Base-by-base conservation (phyloP, 2,329 filamentous ascomycete genomes). In the Aureobasidium uvarum region DNA sequence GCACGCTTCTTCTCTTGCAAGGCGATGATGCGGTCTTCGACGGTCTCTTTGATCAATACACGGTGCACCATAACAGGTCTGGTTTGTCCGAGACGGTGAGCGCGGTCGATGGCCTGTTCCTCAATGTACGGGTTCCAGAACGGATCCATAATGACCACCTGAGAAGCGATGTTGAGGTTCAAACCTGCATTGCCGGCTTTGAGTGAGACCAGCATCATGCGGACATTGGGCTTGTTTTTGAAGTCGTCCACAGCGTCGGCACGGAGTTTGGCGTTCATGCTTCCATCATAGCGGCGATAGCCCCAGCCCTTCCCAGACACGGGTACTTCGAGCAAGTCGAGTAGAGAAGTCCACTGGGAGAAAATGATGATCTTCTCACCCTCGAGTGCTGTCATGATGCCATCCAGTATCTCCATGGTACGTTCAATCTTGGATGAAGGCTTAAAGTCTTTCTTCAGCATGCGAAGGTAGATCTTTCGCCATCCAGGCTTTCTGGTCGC, bases 101-200 rank as follows among this genome's bases (percentile, higher is more conserved):
- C 91, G 25, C 93, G 89, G 74, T 96, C 93, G 59, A 96, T 88
- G 4, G 93, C 93, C 77, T 97, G 93, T 77, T 92, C 91, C 77
- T 96, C 93, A 56, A 96, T 89, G 73, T 89, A 96, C 0, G 92
- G 93, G 69, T 96, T 97, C 91, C 92, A 96, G 79, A 96, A 96
- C 0, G 92, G 92, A 74, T 96, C 92, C 73, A 96, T 86, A 69
- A 96, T 90, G 75, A 97, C 91, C 70, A 96, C 91, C 68, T 92
- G 89, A 1, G 88, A 91, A 0, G 92, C 93, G 20, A 87, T 86
- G 45, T 89, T 91, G 25, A 97, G 83, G 72, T 97, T 97, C 52
- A 97, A 84, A 1, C 93, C 93, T 0, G 92, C 87, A 71, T 94
- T 94, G 39, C 91, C 91, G 1, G 91, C 90, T 71, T 91, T 91